Evolutionary conservation across 1,284 basidiomycete species (phyloP), one percentile per base, ranked within the genome.

Genomic region (Coniferiporia weirii): DNA sequence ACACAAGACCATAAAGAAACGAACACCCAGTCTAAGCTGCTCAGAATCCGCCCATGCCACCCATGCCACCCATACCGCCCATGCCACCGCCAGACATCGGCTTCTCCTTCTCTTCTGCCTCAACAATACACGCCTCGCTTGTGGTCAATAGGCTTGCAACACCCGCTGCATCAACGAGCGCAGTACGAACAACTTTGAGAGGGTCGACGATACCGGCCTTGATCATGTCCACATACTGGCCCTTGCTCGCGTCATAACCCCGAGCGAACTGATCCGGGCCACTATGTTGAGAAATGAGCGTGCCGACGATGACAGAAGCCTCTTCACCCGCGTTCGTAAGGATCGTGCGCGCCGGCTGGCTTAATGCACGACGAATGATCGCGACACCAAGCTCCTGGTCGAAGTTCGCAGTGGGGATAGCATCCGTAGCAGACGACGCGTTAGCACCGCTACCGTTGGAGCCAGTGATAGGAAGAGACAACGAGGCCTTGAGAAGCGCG

Each of bases 371-470:
- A 58, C 88, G 85, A 75, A 98, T 93, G 75, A 98, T 98, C 61
- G 86, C 84, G 45, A 99, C 92, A 71, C 96, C 96, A 58, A 98
- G 89, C 71, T 95, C 89, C 72, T 98, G 95, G 79, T 99, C 96
- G 72, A 98, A 98, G 91, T 98, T 98, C 73, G 79, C 78, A 3
- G 92, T 91, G 47, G 83, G 73, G 67, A 98, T 85, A 38, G 84
- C 76, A 64, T 78, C 80, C 52, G 81, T 79, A 70, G 90, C 85
- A 0, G 82, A 68, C 19, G 62, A 67, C 64, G 35, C 73, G 45
- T 67, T 71, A 12, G 69, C 61, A 27, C 64, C 61, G 27, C 78
- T 79, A 43, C 70, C 69, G 4, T 77, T 76, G 1, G 84, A 82
- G 3, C 82, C 75, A 56, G 74, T 77, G 50, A 85, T 85, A 12